These are phyloP conservation scores for Myxozyma nipponensis DNA, from an alignment of 805 yeast genomes.

Conservation along the genomic window DNA sequence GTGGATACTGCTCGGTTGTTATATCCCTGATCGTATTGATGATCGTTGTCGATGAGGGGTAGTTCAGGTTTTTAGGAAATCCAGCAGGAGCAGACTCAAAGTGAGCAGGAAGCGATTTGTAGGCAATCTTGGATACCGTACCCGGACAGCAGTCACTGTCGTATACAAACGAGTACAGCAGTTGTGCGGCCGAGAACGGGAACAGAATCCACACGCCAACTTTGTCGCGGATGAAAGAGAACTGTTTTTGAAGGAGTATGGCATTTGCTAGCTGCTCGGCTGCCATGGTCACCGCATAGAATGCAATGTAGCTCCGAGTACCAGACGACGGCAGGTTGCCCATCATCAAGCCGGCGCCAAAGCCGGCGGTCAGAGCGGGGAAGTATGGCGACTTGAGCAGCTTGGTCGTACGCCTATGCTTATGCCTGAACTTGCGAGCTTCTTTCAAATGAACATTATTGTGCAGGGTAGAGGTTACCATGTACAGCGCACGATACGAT, in stretches of 20 bases:
- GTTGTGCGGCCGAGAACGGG: slow-evolving; percentile 41
- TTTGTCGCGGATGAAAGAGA: slow-evolving; percentile 36
- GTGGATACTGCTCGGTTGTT: slow-evolving; percentile 36
- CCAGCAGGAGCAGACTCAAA: slow-evolving; percentile 34
- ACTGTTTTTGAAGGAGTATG: slow-evolving; percentile 36
- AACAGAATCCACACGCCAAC: slow-evolving; percentile 42
- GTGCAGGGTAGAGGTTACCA: slow-evolving; percentile 9
- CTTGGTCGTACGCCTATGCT: slow-evolving; percentile 14
- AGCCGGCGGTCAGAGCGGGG: slow-evolving; percentile 28
- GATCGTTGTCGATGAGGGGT: slow-evolving; percentile 37
- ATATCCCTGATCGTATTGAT: slow-evolving; percentile 35
- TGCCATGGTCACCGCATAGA: slow-evolving; percentile 36
- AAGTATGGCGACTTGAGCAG: slow-evolving; percentile 16
- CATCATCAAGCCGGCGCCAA: slow-evolving; percentile 31
- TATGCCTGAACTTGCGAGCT: slow-evolving; percentile 22
- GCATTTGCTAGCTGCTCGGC: slow-evolving; percentile 38
- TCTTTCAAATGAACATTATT: slow-evolving; percentile 4
- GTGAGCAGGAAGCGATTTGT: slow-evolving; percentile 33
- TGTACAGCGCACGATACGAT: slow-evolving; percentile 11
- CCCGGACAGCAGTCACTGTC: slow-evolving; percentile 38
- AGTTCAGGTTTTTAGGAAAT: slow-evolving; percentile 33
- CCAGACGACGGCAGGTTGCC: slow-evolving; percentile 32
- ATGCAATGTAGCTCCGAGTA: slow-evolving; percentile 33
- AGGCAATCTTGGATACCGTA: slow-evolving; percentile 34
- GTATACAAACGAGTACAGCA: slow-evolving; percentile 37